Evolutionary conservation across 768 basidiomycete genomes (phyloP), one percentile per base, ranked within the genome.

Genomic region (Leccinellum luteum): DNA sequence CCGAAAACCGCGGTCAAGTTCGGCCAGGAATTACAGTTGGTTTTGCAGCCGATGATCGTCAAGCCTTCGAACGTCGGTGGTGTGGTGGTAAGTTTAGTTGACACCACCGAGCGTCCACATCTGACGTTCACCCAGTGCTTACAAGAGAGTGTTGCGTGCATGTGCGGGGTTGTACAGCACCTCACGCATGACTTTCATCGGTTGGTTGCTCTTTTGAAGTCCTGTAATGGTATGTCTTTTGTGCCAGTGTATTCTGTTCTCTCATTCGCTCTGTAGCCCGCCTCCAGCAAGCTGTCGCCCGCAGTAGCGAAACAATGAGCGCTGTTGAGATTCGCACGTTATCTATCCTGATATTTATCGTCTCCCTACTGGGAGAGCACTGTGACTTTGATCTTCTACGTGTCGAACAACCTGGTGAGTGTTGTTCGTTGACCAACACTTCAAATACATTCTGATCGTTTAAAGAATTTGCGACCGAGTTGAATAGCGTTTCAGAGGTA

Each of bases 71-170:
- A 80, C 38, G 74, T 81, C 2, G 87, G 86, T 13, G 85, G 88
- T 25, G 75, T 89, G 9, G 77, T 82, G 73, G 90, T 91, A 58
- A 30, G 82, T 67, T 43, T 34, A 52, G 12, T 23, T n/a, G 14
- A 30, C 28, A 19, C 13, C 3, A 19, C 7, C 3, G 28, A 31
- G 21, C 10, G 35, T 44, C 3, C 13, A 28, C 28, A 19, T 48
- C 49, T 60, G n/a, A 60, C 25, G 45, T 35, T 25, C 32, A 47
- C 25, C 44, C 2, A 94, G 89, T 86, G 89, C 21, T 72, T 98
- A 31, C 93, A 95, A 75, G 97, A 98, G 72, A 85, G 86, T 13
- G 90, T 98, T 14, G 92, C 92, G 0, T 98, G 95, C 62, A 86
- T 96, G 76, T 96, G 94, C 68, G 82, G 84, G 0, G 89, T 90